Percentiles rank a stretch among this genome's conserved stretches.
Evolutionary conservation across 345 rosid species (phyloP).

Genomic region (Syzygium grande): DNA sequence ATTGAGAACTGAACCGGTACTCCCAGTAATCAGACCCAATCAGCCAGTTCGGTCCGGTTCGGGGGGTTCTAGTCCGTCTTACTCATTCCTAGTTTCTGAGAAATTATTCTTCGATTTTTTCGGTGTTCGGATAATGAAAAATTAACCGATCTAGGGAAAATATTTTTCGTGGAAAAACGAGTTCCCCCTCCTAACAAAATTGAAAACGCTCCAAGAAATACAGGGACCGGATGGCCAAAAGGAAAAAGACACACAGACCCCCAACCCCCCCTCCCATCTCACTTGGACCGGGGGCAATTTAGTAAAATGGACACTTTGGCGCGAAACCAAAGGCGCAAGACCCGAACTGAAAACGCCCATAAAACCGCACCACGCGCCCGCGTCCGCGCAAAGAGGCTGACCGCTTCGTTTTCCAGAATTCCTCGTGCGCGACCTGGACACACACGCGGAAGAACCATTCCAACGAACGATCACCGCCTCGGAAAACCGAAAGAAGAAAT

Average conservation of each 20-base stretch:
- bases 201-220: neutral
- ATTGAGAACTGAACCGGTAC: too few species aligned
- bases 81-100: too few species aligned
- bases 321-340: conserved; percentile 20
- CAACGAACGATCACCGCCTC: neutral
- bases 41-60: too few species aligned
- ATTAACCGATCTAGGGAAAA: too few species aligned
- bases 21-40: too few species aligned
- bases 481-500: too few species aligned
- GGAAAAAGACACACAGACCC: neutral
- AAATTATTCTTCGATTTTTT: too few species aligned
- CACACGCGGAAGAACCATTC: neutral
- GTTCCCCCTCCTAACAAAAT: neutral
- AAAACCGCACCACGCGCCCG: neutral
- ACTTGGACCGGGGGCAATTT: neutral
- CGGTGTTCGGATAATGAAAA: too few species aligned
- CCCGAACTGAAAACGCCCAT: conserved; percentile 7
- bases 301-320: neutral
- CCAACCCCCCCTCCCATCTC: neutral
- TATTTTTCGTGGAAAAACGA: too few species aligned
- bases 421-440: neutral
- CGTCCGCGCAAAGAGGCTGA: neutral
- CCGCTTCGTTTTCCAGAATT: neutral
- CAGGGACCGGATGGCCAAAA: neutral
- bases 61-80: too few species aligned